Evolutionary conservation across 768 basidiomycete species (phyloP), one percentile per base, ranked within the genome.

Genomic region (Psilocybe cyanescens): DNA sequence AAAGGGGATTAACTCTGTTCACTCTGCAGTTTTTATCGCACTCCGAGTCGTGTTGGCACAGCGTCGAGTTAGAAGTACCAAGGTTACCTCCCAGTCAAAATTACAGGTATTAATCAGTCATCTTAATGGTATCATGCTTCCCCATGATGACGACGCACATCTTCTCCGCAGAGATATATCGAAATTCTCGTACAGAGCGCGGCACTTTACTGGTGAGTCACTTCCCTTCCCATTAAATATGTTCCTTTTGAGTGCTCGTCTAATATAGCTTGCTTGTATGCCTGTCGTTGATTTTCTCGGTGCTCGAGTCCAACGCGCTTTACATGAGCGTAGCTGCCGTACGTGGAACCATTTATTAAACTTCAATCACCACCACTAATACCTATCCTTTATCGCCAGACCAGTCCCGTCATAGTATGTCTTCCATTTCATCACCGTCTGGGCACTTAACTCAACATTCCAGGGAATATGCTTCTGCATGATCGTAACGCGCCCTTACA

Each of bases 401-500:
- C 51, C 4, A 35, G 51, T 53, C 51, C 51, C 8, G 33, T 53
- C 33, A 19, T 53, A 33, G 51, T 53, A 19, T 8, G 51, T 37
- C 50, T 12, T 11, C 14, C 24, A 2, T 19, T 6, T 51, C 31
- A 51, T 31, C 30, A 31, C 31, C 12, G 5, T 12, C 8, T 1
- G 30, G 31, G 30, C 12, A 9, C 30, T 51, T 9, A 8, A 24
- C 24, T 51, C n/a, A 6, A 8, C 51, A 30, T 35, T 14, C 11
- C n/a, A 53, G 51, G 51, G 51, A 53, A 53, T 53, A 53, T 53
- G 51, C 17, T 53, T 53, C n/a, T 53, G 51, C 51, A 53, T 53
- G 51, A 53, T 53, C 33, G 51, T 53, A 14, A 53, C 51, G 8
- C 51, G 51, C 6, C 41, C 41, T 8, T 44, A 44, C 14, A 44